Percentiles rank a stretch among this genome's conserved stretches.
Conservation (phyloP, 2,329 filamentous ascomycete species). For the Fusarium falciforme region DNA sequence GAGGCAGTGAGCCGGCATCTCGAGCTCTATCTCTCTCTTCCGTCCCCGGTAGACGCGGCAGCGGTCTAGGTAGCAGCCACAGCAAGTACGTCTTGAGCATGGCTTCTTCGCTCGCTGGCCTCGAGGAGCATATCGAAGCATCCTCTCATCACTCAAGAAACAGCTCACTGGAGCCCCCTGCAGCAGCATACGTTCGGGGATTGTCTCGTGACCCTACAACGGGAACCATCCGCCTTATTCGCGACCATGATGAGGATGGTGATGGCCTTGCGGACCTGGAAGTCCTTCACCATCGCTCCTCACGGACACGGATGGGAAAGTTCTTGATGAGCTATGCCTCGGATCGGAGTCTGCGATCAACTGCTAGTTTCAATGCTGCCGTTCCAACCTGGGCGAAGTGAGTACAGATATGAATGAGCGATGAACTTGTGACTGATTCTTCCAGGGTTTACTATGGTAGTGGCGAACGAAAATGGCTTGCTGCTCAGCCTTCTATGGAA, state of each 20-base stretch:
- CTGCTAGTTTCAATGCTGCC: conserved; percentile 58
- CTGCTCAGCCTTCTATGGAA: conserved; percentile 56
- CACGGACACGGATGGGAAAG: conserved; percentile 63
- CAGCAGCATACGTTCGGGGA: conserved; percentile 56
- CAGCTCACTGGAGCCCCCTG: conserved; percentile 63
- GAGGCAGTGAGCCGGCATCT: conserved; percentile 61
- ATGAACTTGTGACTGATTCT: conserved; percentile 19
- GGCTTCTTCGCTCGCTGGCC: conserved; percentile 62
- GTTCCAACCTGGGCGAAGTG: conserved; percentile 68
- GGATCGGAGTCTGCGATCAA: conserved; percentile 65
- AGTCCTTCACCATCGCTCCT: conserved; percentile 63
- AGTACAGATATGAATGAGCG: conserved; percentile 11
- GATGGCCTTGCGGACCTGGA: conserved; percentile 72
- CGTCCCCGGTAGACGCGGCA: conserved; percentile 59
- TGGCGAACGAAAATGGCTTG: conserved; percentile 67
- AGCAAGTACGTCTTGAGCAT: conserved; percentile 69
- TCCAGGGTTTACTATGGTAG: conserved; percentile 76
- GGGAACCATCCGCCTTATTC: conserved; percentile 58
- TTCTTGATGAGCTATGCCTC: conserved; percentile 62
- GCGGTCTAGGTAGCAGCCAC: conserved; percentile 61
- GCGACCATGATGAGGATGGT: conserved; percentile 72
- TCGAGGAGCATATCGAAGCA: conserved; percentile 53
- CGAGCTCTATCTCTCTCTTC: conserved; percentile 60
- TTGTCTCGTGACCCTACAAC: conserved; percentile 49
- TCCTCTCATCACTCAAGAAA: conserved; percentile 55